phyloP scores from a whole-genome alignment of 2,329 filamentous ascomycete species.

The Fusarium sulawesiense region DNA sequence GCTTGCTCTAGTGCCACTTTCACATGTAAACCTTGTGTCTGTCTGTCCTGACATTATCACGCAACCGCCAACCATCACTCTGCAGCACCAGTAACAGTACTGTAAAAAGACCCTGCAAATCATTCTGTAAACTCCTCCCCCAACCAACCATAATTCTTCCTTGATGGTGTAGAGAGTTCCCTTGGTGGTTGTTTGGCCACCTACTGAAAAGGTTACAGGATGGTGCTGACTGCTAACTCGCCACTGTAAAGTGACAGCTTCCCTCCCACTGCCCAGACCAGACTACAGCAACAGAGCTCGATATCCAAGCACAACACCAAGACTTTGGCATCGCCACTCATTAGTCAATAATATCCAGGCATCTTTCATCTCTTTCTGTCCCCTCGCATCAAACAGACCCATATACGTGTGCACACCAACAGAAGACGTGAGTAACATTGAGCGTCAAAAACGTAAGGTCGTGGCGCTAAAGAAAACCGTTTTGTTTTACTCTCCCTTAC shows the following conservation, averaged over 20 bases:
- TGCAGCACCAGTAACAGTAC: neutral
- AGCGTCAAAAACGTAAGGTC: slow-evolving; percentile 16
- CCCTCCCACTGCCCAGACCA: slow-evolving; percentile 14
- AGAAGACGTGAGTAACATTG: neutral
- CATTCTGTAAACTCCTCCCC: neutral
- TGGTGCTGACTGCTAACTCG: slow-evolving; percentile 12
- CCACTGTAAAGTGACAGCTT: slow-evolving; percentile 15
- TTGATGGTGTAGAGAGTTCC: neutral
- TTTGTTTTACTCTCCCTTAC: neutral
- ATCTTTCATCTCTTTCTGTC: slow-evolving; percentile 24
- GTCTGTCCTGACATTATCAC: neutral
- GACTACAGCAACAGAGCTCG: neutral
- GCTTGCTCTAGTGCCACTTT: slow-evolving; percentile 14
- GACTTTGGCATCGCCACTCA: slow-evolving; percentile 27
- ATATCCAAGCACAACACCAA: slow-evolving; percentile 25
- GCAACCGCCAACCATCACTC: neutral
- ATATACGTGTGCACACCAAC: slow-evolving; percentile 15
- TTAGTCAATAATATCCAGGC: slow-evolving; percentile 23
- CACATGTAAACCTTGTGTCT: slow-evolving; percentile 11
- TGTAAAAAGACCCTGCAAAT: slow-evolving; percentile 7
- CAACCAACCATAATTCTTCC: slow-evolving; percentile 28
- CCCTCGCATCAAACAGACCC: slow-evolving; percentile 7
- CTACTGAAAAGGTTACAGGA: neutral
- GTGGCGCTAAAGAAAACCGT: slow-evolving; percentile 12
- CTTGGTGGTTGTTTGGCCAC: slow-evolving; percentile 1